Conservation (phyloP, 2,329 filamentous ascomycete genomes). For the Neofusicoccum ribis region DNA sequence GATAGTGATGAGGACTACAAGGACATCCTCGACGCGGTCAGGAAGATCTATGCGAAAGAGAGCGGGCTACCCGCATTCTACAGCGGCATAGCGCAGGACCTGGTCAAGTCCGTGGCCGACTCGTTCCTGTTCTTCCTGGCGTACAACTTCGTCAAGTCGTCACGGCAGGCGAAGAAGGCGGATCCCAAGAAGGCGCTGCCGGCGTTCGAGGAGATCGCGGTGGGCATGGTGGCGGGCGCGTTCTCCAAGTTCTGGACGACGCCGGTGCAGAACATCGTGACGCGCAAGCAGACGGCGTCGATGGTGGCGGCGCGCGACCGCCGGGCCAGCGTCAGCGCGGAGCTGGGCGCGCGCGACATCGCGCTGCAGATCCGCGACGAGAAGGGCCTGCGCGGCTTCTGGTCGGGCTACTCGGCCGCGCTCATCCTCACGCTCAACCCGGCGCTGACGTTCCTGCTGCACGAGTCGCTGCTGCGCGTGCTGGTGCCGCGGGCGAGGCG, state of each 20-base stretch:
- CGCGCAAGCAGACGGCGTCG: slow-evolving; percentile 72
- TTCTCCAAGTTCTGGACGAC: slow-evolving; percentile 75
- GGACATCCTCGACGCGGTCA: slow-evolving; percentile 67
- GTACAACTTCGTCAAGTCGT: slow-evolving; percentile 63
- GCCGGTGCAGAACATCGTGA: slow-evolving; percentile 79
- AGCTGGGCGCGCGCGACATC: slow-evolving; percentile 55
- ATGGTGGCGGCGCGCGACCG: slow-evolving; percentile 47
- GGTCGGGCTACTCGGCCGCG: slow-evolving; percentile 83
- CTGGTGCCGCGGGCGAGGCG: slow-evolving; percentile 57
- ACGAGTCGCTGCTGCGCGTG: slow-evolving; percentile 66
- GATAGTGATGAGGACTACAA: slow-evolving; percentile 56
- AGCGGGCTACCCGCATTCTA: slow-evolving; percentile 72
- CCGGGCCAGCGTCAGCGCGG: slow-evolving; percentile 29
- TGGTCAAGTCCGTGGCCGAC: slow-evolving; percentile 57
- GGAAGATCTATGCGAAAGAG: slow-evolving; percentile 69
- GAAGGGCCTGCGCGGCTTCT: slow-evolving; percentile 74
- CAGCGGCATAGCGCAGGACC: slow-evolving; percentile 46
- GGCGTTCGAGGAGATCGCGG: slow-evolving; percentile 69
- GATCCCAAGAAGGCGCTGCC: slow-evolving; percentile 48
- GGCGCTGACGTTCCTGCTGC: slow-evolving; percentile 80
- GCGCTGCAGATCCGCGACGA: slow-evolving; percentile 64
- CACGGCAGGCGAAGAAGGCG: slow-evolving; percentile 32
- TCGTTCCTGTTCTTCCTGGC: slow-evolving; percentile 85
- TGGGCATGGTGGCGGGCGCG: slow-evolving; percentile 73
- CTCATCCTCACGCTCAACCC: slow-evolving; percentile 83